Conservation (phyloP, 306 rosid genomes). For the Trifolium subterraneum region DNA sequence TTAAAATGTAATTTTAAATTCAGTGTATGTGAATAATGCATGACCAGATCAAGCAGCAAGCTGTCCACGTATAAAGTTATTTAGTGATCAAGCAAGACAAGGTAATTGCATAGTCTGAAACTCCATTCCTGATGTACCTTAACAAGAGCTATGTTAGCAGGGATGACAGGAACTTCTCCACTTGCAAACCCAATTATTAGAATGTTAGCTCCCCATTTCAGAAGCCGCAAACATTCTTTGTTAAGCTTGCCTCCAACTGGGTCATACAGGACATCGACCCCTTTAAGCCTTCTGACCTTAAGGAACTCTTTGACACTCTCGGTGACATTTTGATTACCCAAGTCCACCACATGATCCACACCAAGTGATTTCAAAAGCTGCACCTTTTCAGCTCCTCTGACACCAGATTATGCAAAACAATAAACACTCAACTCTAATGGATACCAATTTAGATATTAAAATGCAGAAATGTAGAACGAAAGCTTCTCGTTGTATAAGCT, state of each 20-base stretch:
- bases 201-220: conserved; percentile 92
- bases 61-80: conserved; percentile 3
- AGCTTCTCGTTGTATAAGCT: too few species aligned
- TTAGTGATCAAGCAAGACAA: conserved; percentile 30
- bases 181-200: conserved; percentile 95
- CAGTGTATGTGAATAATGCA: conserved; percentile 17
- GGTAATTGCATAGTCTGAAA: conserved; percentile 25
- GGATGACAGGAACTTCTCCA: conserved; percentile 91
- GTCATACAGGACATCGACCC: conserved; percentile 90
- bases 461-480: background rate
- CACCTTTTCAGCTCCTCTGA: conserved; percentile 86
- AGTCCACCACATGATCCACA: conserved; percentile 93
- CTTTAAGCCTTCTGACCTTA: conserved; percentile 73
- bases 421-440: conserved; percentile 13
- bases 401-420: conserved; percentile 37
- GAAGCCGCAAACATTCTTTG: conserved; percentile 72
- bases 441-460: conserved; percentile 1
- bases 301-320: conserved; percentile 77
- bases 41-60: conserved; percentile 36
- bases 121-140: conserved; percentile 60
- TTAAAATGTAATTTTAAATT: conserved; percentile 23
- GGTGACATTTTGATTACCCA: conserved; percentile 59
- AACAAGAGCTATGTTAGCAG: conserved; percentile 89
- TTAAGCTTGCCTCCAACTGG: conserved; percentile 94
- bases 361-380: conserved; percentile 75